These are phyloP conservation scores for Lactuca saligna DNA, from an alignment of 129 eudicot genomes.

Conservation along the genomic window DNA sequence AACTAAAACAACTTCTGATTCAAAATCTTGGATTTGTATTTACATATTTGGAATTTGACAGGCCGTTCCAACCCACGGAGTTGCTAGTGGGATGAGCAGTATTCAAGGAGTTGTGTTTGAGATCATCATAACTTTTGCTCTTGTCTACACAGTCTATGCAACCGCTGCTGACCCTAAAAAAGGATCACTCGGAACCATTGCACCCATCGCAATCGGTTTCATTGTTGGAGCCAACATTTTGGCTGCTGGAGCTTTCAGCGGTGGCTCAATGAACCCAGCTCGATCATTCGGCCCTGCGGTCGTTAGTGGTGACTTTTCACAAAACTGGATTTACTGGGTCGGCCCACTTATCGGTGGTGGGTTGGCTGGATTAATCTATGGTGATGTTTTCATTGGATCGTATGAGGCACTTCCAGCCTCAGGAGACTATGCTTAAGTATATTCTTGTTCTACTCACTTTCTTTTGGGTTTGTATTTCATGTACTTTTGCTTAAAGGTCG, in stretches of 20 bases:
- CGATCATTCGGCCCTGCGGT: slow-evolving; percentile 73
- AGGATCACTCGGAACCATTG: slow-evolving; percentile 58
- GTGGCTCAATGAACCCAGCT: slow-evolving; percentile 82
- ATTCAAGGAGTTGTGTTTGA: slow-evolving; percentile 59
- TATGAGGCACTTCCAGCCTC: slow-evolving; percentile 45
- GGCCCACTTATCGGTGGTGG: slow-evolving; percentile 82
- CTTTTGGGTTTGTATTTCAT: slow-evolving; percentile 19
- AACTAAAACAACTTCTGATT: neutral
- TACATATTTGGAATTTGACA: slow-evolving; percentile 16
- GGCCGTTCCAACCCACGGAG: slow-evolving; percentile 63
- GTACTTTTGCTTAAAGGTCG: slow-evolving; percentile 19
- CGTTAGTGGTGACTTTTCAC: slow-evolving; percentile 47
- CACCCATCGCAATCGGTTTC: slow-evolving; percentile 64
- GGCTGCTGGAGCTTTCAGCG: slow-evolving; percentile 70
- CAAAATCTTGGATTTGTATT: neutral
- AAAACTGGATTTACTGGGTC: slow-evolving; percentile 63
- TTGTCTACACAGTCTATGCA: slow-evolving; percentile 62
- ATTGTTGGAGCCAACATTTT: slow-evolving; percentile 77
- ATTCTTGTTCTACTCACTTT: neutral
- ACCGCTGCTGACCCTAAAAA: slow-evolving; percentile 71
- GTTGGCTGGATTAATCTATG: slow-evolving; percentile 55
- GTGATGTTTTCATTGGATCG: slow-evolving; percentile 54
- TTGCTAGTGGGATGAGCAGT: slow-evolving; percentile 49
- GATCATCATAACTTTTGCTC: slow-evolving; percentile 57
- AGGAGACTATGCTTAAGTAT: slow-evolving; percentile 44